Base-by-base conservation (phyloP, 164 flowering plant species). In the Berberis vulgaris region DNA sequence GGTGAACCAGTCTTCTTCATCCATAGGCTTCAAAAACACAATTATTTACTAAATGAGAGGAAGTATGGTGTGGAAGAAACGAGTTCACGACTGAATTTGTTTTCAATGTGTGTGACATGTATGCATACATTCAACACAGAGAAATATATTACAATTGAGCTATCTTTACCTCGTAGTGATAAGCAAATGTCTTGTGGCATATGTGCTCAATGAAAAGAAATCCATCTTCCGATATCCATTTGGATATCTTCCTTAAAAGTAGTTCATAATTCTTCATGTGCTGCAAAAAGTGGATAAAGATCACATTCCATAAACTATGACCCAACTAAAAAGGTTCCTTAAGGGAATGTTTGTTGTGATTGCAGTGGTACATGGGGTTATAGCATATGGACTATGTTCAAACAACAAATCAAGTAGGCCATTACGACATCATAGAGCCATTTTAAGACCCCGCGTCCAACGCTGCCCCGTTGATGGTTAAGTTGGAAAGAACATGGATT, bases 1-100 rank as follows among this genome's bases (percentile, higher is more conserved):
- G 3, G 72, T 57, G 45, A 26, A 63, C 76, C 72, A 68, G 46
- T 73, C 63, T 40, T 61, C 60, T 61, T 60, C 64, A n/a, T 65
- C 60, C 5, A 64, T 12, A 12, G 63, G 60, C 67, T 59, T 10
- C 11, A 50, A 7, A 7, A 11, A 52, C 10, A 12, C 13, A 52
- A 50, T 52, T 12, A 10, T 52, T 7, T 10, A 4, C n/a, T 52
- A 9, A 26, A 3, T 6, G 10, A 50, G 49, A 8, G 8, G 49
- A 5, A 46, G 5, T 50, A 50, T 50, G 12, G 2, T 4, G 3
- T 10, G n/a, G n/a, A 11, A 52, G n/a, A 13, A 4, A 2, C n/a
- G 40, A 6, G 49, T 43, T 26, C 7, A 26, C 11, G 46, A 5
- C 3, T 38, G 10, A 61, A 39, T 1, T 5, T 38, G n/a, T 3